These are phyloP conservation scores for Beauveria varroae DNA, from an alignment of 2,329 filamentous ascomycete species.

Conservation along the genomic window DNA sequence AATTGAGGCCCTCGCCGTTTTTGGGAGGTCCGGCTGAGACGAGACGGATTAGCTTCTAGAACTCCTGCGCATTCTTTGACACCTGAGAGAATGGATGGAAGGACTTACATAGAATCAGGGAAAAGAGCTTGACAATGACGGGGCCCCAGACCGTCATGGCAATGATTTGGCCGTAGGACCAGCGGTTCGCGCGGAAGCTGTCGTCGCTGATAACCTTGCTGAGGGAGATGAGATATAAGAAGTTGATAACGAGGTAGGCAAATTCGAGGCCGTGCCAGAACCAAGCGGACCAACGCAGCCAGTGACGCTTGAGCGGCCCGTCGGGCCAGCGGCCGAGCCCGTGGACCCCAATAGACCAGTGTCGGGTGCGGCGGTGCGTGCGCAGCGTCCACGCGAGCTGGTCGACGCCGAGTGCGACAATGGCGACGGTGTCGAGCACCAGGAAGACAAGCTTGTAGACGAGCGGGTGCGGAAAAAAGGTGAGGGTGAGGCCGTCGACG, in stretches of 20 bases:
- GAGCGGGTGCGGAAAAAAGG: conserved; percentile 30
- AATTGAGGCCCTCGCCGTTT: conserved; percentile 28
- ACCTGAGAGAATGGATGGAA: neutral
- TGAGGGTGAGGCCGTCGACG: conserved; percentile 25
- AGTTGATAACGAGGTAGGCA: conserved; percentile 29
- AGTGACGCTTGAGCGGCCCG: conserved; percentile 21
- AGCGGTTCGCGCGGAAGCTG: conserved; percentile 27
- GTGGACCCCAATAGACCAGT: conserved; percentile 25
- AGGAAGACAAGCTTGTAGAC: conserved; percentile 31
- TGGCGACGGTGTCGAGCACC: conserved; percentile 28
- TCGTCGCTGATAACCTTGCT: conserved; percentile 27
- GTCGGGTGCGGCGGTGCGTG: conserved; percentile 25
- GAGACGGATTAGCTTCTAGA: neutral
- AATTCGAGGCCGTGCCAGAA: conserved; percentile 29
- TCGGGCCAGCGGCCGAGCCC: conserved; percentile 25
- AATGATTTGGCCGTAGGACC: conserved; percentile 32
- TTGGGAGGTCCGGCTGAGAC: conserved; percentile 28
- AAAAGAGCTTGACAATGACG: conserved; percentile 32
- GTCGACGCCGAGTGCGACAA: conserved; percentile 26
- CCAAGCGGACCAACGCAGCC: conserved; percentile 22
- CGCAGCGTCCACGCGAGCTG: conserved; percentile 30
- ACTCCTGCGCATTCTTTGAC: neutral
- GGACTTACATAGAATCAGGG: conserved; percentile 28
- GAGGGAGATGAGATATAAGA: conserved; percentile 31
- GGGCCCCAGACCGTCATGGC: conserved; percentile 32